Base-by-base conservation (phyloP, 2,329 filamentous ascomycete species). In the Verticillium albo-atrum region DNA sequence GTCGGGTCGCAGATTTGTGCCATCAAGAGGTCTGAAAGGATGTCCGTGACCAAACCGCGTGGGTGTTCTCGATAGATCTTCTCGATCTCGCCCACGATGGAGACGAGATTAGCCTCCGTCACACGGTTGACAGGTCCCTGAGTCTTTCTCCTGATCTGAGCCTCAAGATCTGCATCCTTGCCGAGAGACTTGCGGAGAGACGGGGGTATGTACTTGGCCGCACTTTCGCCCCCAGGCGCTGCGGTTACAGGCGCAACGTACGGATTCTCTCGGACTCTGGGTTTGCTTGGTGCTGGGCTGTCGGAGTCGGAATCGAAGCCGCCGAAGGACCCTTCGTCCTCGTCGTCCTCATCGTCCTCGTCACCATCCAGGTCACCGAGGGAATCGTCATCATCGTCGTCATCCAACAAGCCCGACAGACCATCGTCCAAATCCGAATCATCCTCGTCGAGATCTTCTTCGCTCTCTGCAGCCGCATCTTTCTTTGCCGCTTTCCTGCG, bases 101-200 rank as follows among this genome's bases (percentile, higher is more conserved):
- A 89, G 6, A 96, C 74, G 63, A 99, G 80, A 67, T 95, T 98
- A 37, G 92, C 87, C 70, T 98, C 94, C 0, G 95, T 97, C 32
- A 99, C 81, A 70, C 94, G 89, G 73, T 99, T 99, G 70, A 99
- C 83, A 20, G 95, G 82, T 69, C 95, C 94, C 71, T 98, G 92
- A 0, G 91, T 81, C 68, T 96, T 91, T 62, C 91, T 86, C 60
- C 87, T 87, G 55, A 99, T 77, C 42, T 89, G 87, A 14, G 80
- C 79, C 54, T 90, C 78, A 50, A 83, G 78, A 71, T 96, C 90
- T 1, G 83, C 81, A 63, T 90, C 87, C 0, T 86, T 84, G 1
- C 82, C 80, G 3, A 83, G 75, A 34, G 82, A 77, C 65, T 83
- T 87, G 54, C 92, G 85, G 57, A 95, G 77, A 1, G 93, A 96